Percentiles rank a stretch among this genome's conserved stretches.
phyloP scores from a whole-genome alignment of 441 rosid genomes.

The Flueggea neowawraea region DNA sequence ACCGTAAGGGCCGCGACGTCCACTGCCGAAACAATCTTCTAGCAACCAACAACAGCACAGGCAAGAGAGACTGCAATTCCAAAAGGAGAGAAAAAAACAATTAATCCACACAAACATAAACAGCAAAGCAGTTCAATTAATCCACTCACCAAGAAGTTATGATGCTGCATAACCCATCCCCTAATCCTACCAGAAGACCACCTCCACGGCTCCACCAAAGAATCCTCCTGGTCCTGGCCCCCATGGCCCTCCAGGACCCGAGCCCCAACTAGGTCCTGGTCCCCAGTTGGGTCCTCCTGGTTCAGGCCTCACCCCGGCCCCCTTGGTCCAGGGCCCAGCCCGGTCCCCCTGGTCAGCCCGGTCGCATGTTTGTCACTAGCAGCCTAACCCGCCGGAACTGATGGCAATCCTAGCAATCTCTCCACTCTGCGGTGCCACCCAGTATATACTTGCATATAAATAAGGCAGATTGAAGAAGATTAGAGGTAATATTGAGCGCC shows the following conservation, averaged over 20 bases:
- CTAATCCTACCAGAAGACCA: conserved; percentile 59
- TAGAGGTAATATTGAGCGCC: too few species aligned
- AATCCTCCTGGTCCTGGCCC: conserved; percentile 24
- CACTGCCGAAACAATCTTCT: conserved; percentile 68
- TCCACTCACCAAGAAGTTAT: conserved; percentile 58
- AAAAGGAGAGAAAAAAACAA: background rate
- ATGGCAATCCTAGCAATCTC: background rate
- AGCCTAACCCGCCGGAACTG: background rate
- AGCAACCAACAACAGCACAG: conserved; percentile 82
- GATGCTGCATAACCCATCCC: conserved; percentile 54
- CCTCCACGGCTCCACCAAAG: conserved; percentile 56
- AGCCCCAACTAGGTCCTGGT: conserved; percentile 27
- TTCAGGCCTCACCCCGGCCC: conserved; percentile 27
- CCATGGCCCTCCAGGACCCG: conserved; percentile 20
- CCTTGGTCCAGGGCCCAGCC: conserved; percentile 30
- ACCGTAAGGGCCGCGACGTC: conserved; percentile 44
- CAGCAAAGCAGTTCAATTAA: too few species aligned
- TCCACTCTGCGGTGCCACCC: background rate
- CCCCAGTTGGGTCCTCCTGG: conserved; percentile 18
- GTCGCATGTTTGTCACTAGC: conserved; percentile 19
- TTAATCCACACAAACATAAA: background rate
- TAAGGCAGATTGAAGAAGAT: too few species aligned
- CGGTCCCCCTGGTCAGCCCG: conserved; percentile 40
- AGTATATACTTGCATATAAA: too few species aligned
- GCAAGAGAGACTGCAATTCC: conserved; percentile 45